Conservation (phyloP, 140 eudicot species). For the Oenanthe javanica region DNA sequence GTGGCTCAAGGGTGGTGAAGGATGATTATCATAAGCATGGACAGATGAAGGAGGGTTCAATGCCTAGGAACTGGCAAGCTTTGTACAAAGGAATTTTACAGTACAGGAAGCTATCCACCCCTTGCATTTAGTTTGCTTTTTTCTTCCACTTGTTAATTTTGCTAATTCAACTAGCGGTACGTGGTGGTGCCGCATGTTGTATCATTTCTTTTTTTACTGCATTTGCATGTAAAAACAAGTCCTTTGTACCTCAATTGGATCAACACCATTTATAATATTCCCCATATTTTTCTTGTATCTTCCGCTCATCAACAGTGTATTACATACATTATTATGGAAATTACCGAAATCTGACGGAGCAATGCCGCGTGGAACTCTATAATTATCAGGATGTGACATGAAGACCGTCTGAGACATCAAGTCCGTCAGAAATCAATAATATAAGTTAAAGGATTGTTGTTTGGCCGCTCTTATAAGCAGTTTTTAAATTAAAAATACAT, state of each 20-base stretch:
- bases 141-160: not conserved
- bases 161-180: not conserved
- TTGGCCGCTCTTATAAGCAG: too few relatives aligned
- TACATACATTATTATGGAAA: too few relatives aligned
- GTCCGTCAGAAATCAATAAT: too few relatives aligned
- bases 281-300: not conserved
- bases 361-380: too few relatives aligned
- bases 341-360: too few relatives aligned
- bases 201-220: not conserved
- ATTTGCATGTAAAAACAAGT: not conserved
- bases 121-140: conserved; percentile 8
- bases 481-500: too few relatives aligned
- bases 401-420: too few relatives aligned
- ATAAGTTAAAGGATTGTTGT: too few relatives aligned
- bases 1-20: conserved; percentile 3
- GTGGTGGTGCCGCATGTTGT: not conserved
- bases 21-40: not conserved
- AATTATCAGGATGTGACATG: too few relatives aligned
- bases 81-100: conserved; percentile 35
- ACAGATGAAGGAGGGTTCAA: not conserved
- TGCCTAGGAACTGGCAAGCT: conserved; percentile 39
- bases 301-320: too few relatives aligned
- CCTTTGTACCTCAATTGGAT: not conserved
- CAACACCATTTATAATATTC: not conserved
- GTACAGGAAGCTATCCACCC: conserved; percentile 15